Base-by-base conservation (phyloP, 257 asterid species). In the Paulownia fortunei region DNA sequence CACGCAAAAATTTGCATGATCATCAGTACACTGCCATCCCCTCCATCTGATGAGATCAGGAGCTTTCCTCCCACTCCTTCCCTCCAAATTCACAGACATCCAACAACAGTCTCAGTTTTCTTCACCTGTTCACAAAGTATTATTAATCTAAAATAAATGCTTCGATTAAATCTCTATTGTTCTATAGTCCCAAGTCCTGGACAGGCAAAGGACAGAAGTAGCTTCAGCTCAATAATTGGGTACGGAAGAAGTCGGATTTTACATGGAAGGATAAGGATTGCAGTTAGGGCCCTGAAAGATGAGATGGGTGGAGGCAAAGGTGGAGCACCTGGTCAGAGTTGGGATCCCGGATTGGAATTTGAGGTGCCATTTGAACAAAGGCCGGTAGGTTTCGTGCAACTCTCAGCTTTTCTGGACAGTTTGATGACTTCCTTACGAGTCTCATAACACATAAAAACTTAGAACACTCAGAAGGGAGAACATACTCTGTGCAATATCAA, bases 341-440 rank as follows among this genome's bases (percentile, higher is more conserved):
- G 98, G 98, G 94, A 90, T 18, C 95, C 96, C 3, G 97, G 96
- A 1, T 82, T 90, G 90, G 98, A 92, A 86, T 9, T 94, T 13
- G 92, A 92, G 85, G 98, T 92, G 41, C 97, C 97, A 0, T 94
- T 87, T 63, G 98, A 94, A 67, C 97, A 94, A 82, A 88, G 98
- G 49, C 98, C 97, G 87, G 98, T 91, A 87, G 2, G 89, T 78
- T 16, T 59, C 44, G 18, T 37, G 11, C 9, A 4, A 19, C 58
- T 42, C 12, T 13, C 46, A 21, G 11, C 26, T 26, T 37, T 37
- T 41, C 34, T 8, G 18, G 36, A 30, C 36, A 30, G 36, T 30
- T 30, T 30, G 2, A 1, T n/a, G n/a, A n/a, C n/a, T n/a, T n/a
- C n/a, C n/a, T n/a, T n/a, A n/a, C n/a, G 3, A 4, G 36, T 30